Evolutionary conservation across 768 basidiomycete genomes (phyloP).

Genomic region (Mycena alexandri): DNA sequence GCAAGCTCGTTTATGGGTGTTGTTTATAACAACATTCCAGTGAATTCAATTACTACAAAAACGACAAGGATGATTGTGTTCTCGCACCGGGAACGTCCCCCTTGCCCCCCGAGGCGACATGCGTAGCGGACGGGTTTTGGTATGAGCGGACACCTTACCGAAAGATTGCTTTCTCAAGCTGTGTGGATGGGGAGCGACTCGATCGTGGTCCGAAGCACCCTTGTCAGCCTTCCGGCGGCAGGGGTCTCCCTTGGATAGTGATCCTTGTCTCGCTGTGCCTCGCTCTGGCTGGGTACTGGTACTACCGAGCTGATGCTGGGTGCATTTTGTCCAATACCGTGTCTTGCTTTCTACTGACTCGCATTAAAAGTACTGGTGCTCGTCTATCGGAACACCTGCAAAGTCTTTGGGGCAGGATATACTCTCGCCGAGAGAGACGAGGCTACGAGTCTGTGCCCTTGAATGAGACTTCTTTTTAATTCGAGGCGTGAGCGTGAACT

Average conservation of each 20-base stretch:
- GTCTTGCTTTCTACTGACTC: background rate
- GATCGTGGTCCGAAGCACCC: constrained; percentile 81
- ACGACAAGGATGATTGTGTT: constrained; percentile 80
- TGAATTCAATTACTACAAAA: constrained; percentile 91
- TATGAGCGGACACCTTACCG: constrained; percentile 88
- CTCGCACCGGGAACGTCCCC: constrained; percentile 77
- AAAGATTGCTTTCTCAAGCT: constrained; percentile 89
- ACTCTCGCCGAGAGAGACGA: constrained; percentile 6
- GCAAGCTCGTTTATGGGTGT: background rate
- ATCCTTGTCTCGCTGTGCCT: constrained; percentile 58
- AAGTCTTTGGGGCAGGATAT: background rate
- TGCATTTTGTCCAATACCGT: background rate
- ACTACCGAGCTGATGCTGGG: background rate
- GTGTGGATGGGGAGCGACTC: constrained; percentile 80
- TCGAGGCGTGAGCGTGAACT: no score
- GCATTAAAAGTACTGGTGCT: background rate
- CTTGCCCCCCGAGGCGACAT: constrained; percentile 70
- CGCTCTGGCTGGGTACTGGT: background rate
- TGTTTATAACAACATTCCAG: constrained; percentile 54
- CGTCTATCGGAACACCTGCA: background rate
- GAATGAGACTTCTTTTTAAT: constrained; percentile 4
- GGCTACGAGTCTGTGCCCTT: constrained; percentile 12
- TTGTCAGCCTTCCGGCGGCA: constrained; percentile 77
- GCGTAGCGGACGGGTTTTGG: constrained; percentile 79
- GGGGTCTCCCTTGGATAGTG: constrained; percentile 86